Evolutionary conservation across 306 rosid species (phyloP).

Genomic region (Myrica gale): DNA sequence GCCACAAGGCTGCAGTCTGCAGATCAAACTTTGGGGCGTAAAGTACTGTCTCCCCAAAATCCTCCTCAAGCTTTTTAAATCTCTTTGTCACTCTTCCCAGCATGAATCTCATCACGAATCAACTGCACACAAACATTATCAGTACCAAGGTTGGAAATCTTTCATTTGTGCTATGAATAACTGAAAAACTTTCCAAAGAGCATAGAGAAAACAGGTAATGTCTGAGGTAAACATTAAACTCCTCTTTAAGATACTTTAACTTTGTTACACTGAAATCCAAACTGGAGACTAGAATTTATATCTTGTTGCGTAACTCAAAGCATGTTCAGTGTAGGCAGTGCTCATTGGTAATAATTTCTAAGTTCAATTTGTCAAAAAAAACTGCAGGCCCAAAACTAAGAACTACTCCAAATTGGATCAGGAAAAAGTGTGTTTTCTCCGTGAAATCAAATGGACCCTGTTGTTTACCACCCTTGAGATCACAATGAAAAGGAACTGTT

Average conservation of each 20-base stretch:
- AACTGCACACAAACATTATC: slow-evolving; percentile 47
- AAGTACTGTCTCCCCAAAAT: slow-evolving; percentile 79
- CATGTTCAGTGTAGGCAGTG: background rate
- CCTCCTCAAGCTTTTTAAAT: slow-evolving; percentile 76
- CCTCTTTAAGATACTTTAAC: background rate
- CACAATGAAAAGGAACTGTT: background rate
- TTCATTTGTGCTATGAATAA: background rate
- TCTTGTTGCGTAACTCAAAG: background rate
- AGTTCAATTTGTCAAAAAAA: background rate
- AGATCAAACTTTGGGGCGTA: slow-evolving; percentile 88
- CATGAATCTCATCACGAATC: slow-evolving; percentile 81
- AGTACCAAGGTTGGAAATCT: background rate
- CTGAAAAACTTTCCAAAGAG: background rate
- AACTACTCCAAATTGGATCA: background rate
- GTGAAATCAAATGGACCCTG: background rate
- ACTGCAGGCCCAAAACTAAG: background rate
- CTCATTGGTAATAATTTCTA: background rate
- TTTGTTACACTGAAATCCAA: background rate
- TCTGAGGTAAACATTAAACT: background rate
- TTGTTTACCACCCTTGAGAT: background rate
- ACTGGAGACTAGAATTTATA: background rate
- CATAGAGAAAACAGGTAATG: background rate
- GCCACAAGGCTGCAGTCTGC: slow-evolving; percentile 91
- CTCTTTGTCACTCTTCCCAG: slow-evolving; percentile 77
- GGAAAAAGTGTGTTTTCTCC: background rate